phyloP scores from a whole-genome alignment of 371 early-diverging fungal genomes.

The Syncephalastrum monosporum region DNA sequence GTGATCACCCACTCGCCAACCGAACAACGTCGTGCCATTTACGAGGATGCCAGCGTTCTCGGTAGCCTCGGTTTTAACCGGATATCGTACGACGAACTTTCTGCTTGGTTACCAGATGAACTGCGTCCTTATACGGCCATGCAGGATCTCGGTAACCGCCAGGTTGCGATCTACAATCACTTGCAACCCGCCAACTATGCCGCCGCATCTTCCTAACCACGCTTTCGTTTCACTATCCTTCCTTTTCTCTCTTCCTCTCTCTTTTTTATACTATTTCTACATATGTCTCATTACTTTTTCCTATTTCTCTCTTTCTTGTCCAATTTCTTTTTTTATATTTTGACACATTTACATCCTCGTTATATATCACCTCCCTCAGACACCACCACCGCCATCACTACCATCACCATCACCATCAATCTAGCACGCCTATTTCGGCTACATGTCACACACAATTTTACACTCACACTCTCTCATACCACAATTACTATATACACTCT shows the following conservation, averaged over 20 bases:
- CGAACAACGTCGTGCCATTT: conserved; percentile 7
- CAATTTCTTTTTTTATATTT: too few species aligned
- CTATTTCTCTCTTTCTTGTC: conserved; percentile 2
- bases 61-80: conserved; percentile 10
- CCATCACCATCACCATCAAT: too few species aligned
- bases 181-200: conserved; percentile 3
- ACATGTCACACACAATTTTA: too few species aligned
- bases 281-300: conserved; percentile 12
- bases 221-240: conserved; percentile 9
- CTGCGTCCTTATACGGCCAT: conserved; percentile 1
- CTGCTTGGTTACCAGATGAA: conserved; percentile 16
- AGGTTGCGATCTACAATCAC: conserved; percentile 8
- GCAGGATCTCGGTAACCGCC: too few species aligned
- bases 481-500: too few species aligned
- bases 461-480: too few species aligned
- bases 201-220: conserved; percentile 5
- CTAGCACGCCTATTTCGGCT: too few species aligned
- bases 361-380: too few species aligned
- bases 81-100: conserved; percentile 14
- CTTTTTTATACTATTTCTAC: background rate
- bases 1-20: conserved; percentile 5
- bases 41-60: conserved; percentile 14
- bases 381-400: too few species aligned
- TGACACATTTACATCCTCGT: too few species aligned
- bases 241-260: conserved; percentile 1